Evolutionary conservation across 2,329 filamentous ascomycete genomes (phyloP).

Genomic region (Didymella pomorum): DNA sequence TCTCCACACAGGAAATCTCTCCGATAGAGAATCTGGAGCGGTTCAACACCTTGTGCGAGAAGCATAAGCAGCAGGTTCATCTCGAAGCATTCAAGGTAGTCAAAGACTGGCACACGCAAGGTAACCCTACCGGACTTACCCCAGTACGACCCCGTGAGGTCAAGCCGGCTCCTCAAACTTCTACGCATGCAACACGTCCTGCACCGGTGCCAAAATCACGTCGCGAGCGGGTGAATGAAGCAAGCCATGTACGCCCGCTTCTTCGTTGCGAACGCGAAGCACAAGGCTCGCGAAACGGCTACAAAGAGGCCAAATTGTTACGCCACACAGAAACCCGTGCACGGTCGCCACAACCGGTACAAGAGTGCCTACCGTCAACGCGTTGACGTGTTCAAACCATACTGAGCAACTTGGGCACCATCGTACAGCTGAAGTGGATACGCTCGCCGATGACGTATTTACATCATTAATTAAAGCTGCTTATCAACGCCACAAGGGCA

Average conservation of each 20-base stretch:
- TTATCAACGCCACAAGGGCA: constrained; percentile 7
- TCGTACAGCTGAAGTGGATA: neutral
- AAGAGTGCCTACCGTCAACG: neutral
- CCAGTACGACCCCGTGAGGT: neutral
- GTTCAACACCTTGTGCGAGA: neutral
- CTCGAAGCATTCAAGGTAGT: neutral
- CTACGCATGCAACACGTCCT: neutral
- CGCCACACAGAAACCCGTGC: neutral
- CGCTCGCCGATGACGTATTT: neutral
- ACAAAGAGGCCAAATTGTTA: neutral
- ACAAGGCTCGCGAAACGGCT: neutral
- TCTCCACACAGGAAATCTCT: neutral
- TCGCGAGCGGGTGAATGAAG: neutral
- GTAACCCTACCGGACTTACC: neutral
- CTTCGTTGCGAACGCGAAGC: neutral
- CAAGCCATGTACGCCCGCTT: neutral
- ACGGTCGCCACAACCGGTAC: neutral
- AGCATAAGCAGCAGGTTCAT: neutral
- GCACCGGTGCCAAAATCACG: neutral
- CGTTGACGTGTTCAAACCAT: neutral
- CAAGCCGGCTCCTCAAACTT: neutral
- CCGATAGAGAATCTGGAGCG: neutral
- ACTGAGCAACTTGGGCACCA: neutral
- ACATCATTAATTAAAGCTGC: too few species aligned
- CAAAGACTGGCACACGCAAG: neutral